phyloP scores from a whole-genome alignment of 1,139 yeast genomes.

The Yarrowia galli region DNA sequence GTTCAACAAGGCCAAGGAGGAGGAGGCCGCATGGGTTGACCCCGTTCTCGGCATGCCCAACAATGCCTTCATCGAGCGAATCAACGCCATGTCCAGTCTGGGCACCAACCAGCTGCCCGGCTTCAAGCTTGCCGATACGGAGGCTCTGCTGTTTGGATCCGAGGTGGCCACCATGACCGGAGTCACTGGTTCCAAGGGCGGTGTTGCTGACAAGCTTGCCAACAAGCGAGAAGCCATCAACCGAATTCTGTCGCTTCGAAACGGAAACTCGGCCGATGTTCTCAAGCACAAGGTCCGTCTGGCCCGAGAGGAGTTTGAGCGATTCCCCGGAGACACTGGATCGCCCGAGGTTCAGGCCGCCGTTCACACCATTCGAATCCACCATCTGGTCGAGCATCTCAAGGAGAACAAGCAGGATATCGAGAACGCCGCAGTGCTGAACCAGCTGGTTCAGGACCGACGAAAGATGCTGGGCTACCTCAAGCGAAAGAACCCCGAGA shows the following conservation, averaged over 20 bases:
- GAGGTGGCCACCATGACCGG: constrained; percentile 64
- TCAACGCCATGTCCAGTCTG: constrained; percentile 68
- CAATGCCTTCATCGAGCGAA: constrained; percentile 73
- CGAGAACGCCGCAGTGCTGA: constrained; percentile 69
- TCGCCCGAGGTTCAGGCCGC: constrained; percentile 98
- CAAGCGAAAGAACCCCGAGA: constrained; percentile 77
- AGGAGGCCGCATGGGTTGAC: constrained; percentile 56
- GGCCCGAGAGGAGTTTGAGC: constrained; percentile 80
- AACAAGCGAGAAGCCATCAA: constrained; percentile 71
- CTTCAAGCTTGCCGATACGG: constrained; percentile 61
- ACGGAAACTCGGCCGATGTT: constrained; percentile 67
- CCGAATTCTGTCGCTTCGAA: constrained; percentile 77
- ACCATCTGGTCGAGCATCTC: constrained; percentile 77
- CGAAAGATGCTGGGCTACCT: constrained; percentile 82
- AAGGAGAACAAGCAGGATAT: constrained; percentile 77
- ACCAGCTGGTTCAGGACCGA: constrained; percentile 87
- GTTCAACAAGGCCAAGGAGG: constrained; percentile 47
- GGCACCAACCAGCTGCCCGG: constrained; percentile 61
- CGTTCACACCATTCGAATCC: constrained; percentile 79
- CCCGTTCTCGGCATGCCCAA: constrained; percentile 80
- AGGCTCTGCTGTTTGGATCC: constrained; percentile 79
- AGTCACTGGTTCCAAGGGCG: constrained; percentile 43
- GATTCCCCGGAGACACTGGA: constrained; percentile 91
- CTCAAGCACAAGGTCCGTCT: constrained; percentile 65
- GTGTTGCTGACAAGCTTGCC: constrained; percentile 54